These are phyloP conservation scores for Hortaea werneckii DNA, from an alignment of 2,329 filamentous ascomycete species.

Conservation along the genomic window DNA sequence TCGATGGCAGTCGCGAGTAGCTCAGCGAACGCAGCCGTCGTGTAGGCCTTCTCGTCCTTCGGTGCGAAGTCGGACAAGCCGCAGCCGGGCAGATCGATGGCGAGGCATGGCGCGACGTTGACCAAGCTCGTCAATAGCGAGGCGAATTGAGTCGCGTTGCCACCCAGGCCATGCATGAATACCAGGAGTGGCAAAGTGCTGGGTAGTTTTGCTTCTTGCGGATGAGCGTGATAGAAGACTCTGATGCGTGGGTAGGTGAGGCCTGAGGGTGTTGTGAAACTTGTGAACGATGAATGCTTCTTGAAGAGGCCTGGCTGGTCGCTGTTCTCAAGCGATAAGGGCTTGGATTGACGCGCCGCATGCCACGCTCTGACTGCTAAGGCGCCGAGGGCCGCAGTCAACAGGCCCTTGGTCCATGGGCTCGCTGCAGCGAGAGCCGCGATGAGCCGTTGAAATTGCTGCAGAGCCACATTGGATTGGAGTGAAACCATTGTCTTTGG, in stretches of 20 bases:
- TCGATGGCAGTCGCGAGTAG: constrained; percentile 67
- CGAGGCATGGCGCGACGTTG: constrained; percentile 73
- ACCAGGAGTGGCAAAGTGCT: constrained; percentile 69
- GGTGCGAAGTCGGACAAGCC: constrained; percentile 69
- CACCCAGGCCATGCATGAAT: constrained; percentile 88
- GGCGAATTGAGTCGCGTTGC: constrained; percentile 79
- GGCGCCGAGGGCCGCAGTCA: not conserved
- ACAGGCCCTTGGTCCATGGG: not conserved
- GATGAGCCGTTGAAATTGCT: not conserved
- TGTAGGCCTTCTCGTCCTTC: constrained; percentile 67
- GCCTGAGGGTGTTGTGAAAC: constrained; percentile 59
- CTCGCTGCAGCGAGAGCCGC: not conserved
- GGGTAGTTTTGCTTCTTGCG: constrained; percentile 72
- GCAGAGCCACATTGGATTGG: too few relatives aligned
- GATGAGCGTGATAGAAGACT: constrained; percentile 73
- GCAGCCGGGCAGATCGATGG: constrained; percentile 84
- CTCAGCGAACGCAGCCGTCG: constrained; percentile 61
- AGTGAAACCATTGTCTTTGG: too few relatives aligned
- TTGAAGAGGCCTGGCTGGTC: constrained; percentile 72
- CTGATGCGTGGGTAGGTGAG: constrained; percentile 66
- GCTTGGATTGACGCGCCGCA: constrained; percentile 1
- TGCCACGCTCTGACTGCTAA: constrained; percentile 1
- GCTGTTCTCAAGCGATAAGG: constrained; percentile 25
- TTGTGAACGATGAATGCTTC: constrained; percentile 60
- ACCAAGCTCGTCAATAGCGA: constrained; percentile 70